Base-by-base conservation (phyloP, 2,329 filamentous ascomycete species). In the Aschersonia sp. region DNA sequence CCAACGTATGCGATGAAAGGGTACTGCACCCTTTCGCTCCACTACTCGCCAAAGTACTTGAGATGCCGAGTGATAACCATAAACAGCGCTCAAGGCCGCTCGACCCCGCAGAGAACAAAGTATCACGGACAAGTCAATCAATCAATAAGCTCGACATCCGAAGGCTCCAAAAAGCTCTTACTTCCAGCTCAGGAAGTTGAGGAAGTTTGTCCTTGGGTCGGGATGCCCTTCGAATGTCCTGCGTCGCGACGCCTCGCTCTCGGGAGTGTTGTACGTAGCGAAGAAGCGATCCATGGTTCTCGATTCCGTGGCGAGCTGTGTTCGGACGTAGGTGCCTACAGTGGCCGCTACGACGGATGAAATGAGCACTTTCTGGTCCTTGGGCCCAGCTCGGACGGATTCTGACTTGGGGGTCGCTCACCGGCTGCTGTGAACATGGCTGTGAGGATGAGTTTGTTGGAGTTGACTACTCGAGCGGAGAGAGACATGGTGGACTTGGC, bases 281-380 rank as follows among this genome's bases (percentile, higher is more conserved):
- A 68, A 68, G 51, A 59, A 64, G 41, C 59, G 59, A 51, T 68
- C 65, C 55, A 67, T 61, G 4, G 57, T 61, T 31, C 53, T 52
- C 4, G 64, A 65, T 47, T 63, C 59, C 31, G 48, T 55, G 41
- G 51, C 47, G 43, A 68, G 59, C 45, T 66, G 64, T 10, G 50
- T 53, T 46, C 53, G 53, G 46, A 68, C 58, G 51, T 63, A 66
- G 10, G 44, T 45, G 50, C 54, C 49, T n/a, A 49, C 62, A 30
- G 66, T 51, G 12, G 55, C 53, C 20, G 55, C 44, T 40, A 43
- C 12, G 35, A 12, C 20, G 20, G 20, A 20, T 20, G 20, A 20
- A 20, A 20, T 20, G 20, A 20, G 20, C 20, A 20, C 20, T 20
- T 20, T 20, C 20, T 20, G 20, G 20, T 20, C 20, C 20, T 20